A percentile compares a stretch with the other conserved stretches of the same genome.
phyloP scores from a whole-genome alignment of 2,329 filamentous ascomycete species.

The Pseudogymnoascus sp. region DNA sequence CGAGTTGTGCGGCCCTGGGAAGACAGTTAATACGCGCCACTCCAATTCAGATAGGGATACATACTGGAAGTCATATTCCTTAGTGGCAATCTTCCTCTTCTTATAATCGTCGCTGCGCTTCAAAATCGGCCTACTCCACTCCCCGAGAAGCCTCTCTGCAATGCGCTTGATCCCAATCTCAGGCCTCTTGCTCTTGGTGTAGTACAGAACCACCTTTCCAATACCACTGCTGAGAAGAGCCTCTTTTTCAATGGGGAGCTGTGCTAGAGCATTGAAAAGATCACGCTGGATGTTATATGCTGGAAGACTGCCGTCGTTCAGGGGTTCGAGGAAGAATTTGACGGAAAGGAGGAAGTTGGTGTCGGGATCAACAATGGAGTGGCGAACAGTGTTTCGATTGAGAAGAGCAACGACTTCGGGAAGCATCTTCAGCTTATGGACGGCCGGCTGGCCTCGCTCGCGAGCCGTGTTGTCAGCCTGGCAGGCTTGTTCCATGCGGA shows the following conservation, averaged over 20 bases:
- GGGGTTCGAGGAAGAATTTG: constrained; percentile 92
- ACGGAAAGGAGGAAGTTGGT: constrained; percentile 92
- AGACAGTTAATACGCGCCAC: constrained; percentile 15
- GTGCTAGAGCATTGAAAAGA: constrained; percentile 73
- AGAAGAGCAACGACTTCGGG: constrained; percentile 83
- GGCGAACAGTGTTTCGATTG: constrained; percentile 80
- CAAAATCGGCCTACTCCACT: constrained; percentile 93
- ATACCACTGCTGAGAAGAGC: constrained; percentile 84
- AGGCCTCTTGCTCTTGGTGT: constrained; percentile 88
- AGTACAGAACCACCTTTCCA: constrained; percentile 93
- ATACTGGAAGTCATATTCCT: constrained; percentile 59
- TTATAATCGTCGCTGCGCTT: constrained; percentile 93
- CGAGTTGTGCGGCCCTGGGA: constrained; percentile 30
- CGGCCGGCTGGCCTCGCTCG: constrained; percentile 69
- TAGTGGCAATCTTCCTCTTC: constrained; percentile 64
- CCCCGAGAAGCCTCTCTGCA: constrained; percentile 84
- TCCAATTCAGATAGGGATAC: constrained; percentile 26
- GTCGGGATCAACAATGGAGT: constrained; percentile 85
- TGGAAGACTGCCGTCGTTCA: constrained; percentile 87
- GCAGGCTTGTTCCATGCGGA: constrained; percentile 85
- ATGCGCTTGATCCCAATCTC: constrained; percentile 86
- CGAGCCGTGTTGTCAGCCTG: constrained; percentile 80
- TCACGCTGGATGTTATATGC: constrained; percentile 98
- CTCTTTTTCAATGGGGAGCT: constrained; percentile 86
- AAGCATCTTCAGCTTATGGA: constrained; percentile 89